Evolutionary conservation across 2,329 filamentous ascomycete species (phyloP).

Genomic region (Emergomyces orientalis): DNA sequence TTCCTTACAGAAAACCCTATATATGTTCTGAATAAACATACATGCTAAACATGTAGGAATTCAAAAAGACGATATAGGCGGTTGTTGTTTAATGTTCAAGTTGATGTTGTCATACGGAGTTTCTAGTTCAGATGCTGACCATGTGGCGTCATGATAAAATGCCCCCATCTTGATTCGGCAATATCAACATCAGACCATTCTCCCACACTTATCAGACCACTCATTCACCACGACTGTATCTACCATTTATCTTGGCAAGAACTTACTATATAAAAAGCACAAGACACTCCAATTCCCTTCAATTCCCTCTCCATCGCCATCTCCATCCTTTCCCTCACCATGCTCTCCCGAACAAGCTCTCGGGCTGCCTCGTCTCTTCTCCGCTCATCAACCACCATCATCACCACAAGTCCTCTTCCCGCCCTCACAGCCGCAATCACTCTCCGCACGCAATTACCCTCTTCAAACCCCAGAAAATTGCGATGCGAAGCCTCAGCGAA

Average conservation of each 20-base stretch:
- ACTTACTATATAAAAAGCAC: not conserved
- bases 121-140: not conserved
- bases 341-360: slow-evolving; percentile 34
- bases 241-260: not conserved
- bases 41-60: not conserved
- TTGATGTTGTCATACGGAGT: not conserved
- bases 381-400: slow-evolving; percentile 17
- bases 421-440: slow-evolving; percentile 4
- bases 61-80: not conserved
- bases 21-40: not conserved
- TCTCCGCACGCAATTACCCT: slow-evolving; percentile 9
- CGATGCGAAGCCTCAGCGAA: not conserved
- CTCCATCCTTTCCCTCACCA: slow-evolving; percentile 23
- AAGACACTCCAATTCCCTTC: not conserved
- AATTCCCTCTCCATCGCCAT: not conserved
- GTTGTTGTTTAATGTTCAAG: not conserved
- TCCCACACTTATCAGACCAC: not conserved
- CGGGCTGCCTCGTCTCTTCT: slow-evolving; percentile 30
- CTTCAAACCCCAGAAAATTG: not conserved
- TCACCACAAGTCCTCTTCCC: slow-evolving; percentile 6
- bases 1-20: not conserved
- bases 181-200: not conserved
- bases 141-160: not conserved
- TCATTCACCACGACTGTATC: not conserved
- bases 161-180: not conserved